These are phyloP conservation scores for Xylariaceae sp. DNA, from an alignment of 2,329 filamentous ascomycete species.

Conservation along the genomic window DNA sequence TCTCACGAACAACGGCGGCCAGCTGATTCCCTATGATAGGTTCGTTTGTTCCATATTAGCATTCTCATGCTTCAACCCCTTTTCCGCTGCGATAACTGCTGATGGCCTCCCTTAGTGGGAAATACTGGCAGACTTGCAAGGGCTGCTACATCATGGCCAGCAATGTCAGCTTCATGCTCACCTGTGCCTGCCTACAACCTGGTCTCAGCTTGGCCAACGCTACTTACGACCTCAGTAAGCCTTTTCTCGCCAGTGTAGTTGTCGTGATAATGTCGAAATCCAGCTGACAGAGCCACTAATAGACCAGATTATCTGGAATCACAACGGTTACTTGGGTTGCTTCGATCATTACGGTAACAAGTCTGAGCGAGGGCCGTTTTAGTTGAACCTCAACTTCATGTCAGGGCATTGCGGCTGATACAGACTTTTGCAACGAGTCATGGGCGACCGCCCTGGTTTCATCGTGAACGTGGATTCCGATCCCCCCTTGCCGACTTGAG, in stretches of 20 bases:
- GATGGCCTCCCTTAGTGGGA: constrained; percentile 23
- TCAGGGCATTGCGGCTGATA: neutral
- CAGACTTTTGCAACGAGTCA: no score
- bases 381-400: constrained; percentile 1
- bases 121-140: constrained; percentile 28
- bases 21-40: constrained; percentile 24
- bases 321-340: constrained; percentile 37
- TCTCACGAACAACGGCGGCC: constrained; percentile 29
- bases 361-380: constrained; percentile 30
- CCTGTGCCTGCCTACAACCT: constrained; percentile 27
- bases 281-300: constrained; percentile 4
- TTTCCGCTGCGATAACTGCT: neutral
- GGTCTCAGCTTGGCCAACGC: constrained; percentile 16
- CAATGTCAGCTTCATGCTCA: constrained; percentile 24
- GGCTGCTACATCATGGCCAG: constrained; percentile 27
- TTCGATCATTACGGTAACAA: constrained; percentile 36
- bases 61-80: neutral
- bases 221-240: constrained; percentile 30
- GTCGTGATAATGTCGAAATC: neutral
- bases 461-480: neutral
- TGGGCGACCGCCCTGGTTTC: neutral
- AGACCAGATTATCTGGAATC: constrained; percentile 37
- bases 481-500: neutral
- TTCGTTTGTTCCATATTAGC: constrained; percentile 14
- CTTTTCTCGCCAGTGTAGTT: neutral